A percentile compares a stretch with the other conserved stretches of the same genome.
phyloP scores from a whole-genome alignment of 371 early-diverging fungal genomes.

The Gilbertella persicaria region DNA sequence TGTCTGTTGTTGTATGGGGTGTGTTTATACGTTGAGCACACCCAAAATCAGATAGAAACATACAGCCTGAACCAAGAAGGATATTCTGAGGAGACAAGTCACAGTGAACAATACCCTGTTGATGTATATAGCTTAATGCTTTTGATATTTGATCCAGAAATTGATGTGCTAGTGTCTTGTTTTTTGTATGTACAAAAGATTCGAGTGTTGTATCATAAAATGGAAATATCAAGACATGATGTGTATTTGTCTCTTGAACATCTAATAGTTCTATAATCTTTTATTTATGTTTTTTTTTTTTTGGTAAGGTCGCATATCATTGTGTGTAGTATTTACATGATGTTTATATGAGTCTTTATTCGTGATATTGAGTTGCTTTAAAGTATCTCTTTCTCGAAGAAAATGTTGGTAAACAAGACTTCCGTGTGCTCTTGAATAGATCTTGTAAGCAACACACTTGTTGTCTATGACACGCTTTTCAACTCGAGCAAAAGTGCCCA shows the following conservation, averaged over 20 bases:
- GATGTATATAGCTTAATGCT: slow-evolving; percentile 64
- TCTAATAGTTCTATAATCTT: slow-evolving; percentile 37
- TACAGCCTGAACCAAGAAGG: slow-evolving; percentile 49
- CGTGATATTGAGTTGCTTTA: slow-evolving; percentile 23
- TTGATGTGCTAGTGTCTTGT: slow-evolving; percentile 17
- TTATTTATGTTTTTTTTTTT: neutral
- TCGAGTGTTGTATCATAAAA: slow-evolving; percentile 28
- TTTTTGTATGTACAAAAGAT: neutral
- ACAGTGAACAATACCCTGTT: slow-evolving; percentile 68
- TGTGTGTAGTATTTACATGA: slow-evolving; percentile 23
- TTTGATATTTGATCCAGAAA: slow-evolving; percentile 50
- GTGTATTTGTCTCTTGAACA: slow-evolving; percentile 13
- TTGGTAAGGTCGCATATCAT: neutral
- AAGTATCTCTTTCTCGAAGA: slow-evolving; percentile 37
- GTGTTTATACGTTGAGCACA: slow-evolving; percentile 48
- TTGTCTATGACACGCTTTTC: slow-evolving; percentile 19
- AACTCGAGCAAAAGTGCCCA: slow-evolving; percentile 38
- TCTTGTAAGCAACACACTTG: slow-evolving; percentile 39
- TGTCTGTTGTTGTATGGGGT: slow-evolving; percentile 18
- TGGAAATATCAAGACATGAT: slow-evolving; percentile 31
- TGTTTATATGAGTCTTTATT: slow-evolving; percentile 19
- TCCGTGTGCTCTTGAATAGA: slow-evolving; percentile 38
- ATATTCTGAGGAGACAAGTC: slow-evolving; percentile 80
- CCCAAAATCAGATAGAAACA: slow-evolving; percentile 87
- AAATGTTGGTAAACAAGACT: slow-evolving; percentile 34